Percentiles rank a stretch among this genome's conserved stretches.
Evolutionary conservation across 2,329 filamentous ascomycete genomes (phyloP).

Genomic region (Chaetomium globosum): DNA sequence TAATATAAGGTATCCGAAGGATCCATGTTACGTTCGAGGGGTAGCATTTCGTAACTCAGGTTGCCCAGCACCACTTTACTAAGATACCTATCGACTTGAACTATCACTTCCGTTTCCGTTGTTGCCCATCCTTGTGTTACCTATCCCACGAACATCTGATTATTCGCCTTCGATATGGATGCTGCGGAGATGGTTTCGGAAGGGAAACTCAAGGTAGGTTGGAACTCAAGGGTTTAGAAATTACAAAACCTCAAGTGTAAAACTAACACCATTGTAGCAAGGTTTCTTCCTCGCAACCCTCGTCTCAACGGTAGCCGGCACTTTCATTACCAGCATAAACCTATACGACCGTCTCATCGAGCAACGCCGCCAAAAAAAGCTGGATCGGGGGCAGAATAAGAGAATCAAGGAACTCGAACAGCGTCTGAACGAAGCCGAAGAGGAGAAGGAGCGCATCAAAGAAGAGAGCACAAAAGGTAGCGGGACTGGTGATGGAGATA

Average conservation of each 20-base stretch:
- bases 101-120: neutral
- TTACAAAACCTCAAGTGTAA: neutral
- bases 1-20: neutral
- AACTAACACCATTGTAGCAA: constrained; percentile 36
- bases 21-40: neutral
- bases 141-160: neutral
- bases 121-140: no score
- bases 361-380: constrained; percentile 40
- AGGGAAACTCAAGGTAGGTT: constrained; percentile 41
- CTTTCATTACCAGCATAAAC: constrained; percentile 44
- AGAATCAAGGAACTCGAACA: constrained; percentile 41
- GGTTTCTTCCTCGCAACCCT: constrained; percentile 47
- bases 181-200: constrained; percentile 42
- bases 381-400: constrained; percentile 42
- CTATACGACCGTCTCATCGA: constrained; percentile 45
- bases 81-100: neutral
- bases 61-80: neutral
- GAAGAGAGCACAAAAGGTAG: constrained; percentile 21
- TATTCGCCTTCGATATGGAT: constrained; percentile 20
- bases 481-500: constrained; percentile 16
- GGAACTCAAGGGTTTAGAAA: constrained; percentile 7
- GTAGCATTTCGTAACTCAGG: neutral
- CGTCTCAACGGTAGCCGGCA: constrained; percentile 45
- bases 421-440: constrained; percentile 34
- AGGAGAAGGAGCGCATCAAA: constrained; percentile 30